Conservation (phyloP, 2,329 filamentous ascomycete species). For the Alternaria metachromatica region DNA sequence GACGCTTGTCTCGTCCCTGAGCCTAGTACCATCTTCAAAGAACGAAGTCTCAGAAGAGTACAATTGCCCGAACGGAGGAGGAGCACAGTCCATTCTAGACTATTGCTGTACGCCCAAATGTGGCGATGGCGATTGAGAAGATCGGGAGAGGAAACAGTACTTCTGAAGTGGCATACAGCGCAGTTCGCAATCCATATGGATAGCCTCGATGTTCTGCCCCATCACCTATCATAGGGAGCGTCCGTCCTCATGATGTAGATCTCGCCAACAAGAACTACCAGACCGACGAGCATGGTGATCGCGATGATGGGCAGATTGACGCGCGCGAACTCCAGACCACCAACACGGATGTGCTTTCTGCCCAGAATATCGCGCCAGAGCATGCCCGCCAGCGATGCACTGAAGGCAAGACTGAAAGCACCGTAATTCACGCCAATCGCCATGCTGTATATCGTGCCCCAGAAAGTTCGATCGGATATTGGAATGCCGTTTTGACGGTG, state of each 20-base stretch:
- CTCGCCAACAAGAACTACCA: conserved; percentile 66
- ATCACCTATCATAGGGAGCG: conserved; percentile 10
- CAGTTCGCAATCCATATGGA: not conserved
- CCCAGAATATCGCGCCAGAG: conserved; percentile 74
- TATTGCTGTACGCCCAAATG: not conserved
- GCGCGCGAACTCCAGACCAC: conserved; percentile 68
- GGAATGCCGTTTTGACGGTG: conserved; percentile 55
- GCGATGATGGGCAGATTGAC: conserved; percentile 75
- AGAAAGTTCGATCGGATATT: conserved; percentile 71
- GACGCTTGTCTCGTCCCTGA: not conserved
- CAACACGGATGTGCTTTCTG: conserved; percentile 71
- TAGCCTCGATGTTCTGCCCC: not conserved
- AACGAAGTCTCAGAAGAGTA: not conserved
- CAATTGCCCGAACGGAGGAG: not conserved
- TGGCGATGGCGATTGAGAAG: not conserved
- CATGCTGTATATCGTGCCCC: conserved; percentile 75
- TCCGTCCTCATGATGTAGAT: conserved; percentile 63
- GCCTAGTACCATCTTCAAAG: not conserved
- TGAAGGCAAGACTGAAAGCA: conserved; percentile 75
- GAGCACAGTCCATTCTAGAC: not conserved
- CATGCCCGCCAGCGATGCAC: conserved; percentile 73
- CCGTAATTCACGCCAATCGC: conserved; percentile 77
- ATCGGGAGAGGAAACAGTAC: not conserved
- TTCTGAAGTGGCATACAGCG: not conserved
- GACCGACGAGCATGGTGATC: conserved; percentile 70